Percentiles rank a stretch among this genome's conserved stretches.
These are phyloP conservation scores for Phlebiopsis gigantea DNA, from an alignment of 768 basidiomycete genomes.

Conservation along the genomic window DNA sequence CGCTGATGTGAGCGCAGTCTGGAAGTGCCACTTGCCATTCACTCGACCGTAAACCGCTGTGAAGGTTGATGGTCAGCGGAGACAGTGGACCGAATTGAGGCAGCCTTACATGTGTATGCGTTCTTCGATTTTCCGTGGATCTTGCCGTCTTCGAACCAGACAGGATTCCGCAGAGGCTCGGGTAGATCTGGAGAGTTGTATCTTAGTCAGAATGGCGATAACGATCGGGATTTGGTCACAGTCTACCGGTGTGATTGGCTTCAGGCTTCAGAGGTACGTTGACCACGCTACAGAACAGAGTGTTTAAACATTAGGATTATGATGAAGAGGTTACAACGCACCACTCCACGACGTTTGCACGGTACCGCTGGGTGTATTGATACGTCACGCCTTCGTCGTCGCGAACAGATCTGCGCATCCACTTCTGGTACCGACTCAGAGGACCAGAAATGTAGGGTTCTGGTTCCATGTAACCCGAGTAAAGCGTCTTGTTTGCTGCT, in stretches of 20 bases:
- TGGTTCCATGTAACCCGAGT: constrained; percentile 24
- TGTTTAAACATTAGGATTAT: too few species aligned
- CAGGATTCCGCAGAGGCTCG: background rate
- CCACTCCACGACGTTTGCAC: constrained; percentile 44
- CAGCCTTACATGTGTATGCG: background rate
- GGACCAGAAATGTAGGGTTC: constrained; percentile 40
- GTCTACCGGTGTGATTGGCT: constrained; percentile 47
- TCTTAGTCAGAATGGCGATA: background rate
- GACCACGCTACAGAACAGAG: constrained; percentile 12
- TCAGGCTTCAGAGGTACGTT: constrained; percentile 47
- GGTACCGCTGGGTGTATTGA: constrained; percentile 51
- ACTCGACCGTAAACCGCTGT: constrained; percentile 55
- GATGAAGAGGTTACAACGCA: constrained; percentile 18
- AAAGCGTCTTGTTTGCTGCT: background rate
- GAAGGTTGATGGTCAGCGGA: background rate
- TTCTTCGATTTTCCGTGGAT: background rate
- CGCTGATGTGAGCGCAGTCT: constrained; percentile 57
- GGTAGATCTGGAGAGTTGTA: background rate
- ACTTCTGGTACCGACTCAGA: constrained; percentile 36
- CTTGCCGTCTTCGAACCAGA: background rate
- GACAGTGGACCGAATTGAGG: background rate
- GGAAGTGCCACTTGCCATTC: constrained; percentile 47
- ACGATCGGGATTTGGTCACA: background rate
- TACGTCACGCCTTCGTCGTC: constrained; percentile 37
- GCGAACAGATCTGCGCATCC: constrained; percentile 28